Evolutionary conservation across 2,329 filamentous ascomycete species (phyloP).

Genomic region (Pseudogymnoascus sp.): DNA sequence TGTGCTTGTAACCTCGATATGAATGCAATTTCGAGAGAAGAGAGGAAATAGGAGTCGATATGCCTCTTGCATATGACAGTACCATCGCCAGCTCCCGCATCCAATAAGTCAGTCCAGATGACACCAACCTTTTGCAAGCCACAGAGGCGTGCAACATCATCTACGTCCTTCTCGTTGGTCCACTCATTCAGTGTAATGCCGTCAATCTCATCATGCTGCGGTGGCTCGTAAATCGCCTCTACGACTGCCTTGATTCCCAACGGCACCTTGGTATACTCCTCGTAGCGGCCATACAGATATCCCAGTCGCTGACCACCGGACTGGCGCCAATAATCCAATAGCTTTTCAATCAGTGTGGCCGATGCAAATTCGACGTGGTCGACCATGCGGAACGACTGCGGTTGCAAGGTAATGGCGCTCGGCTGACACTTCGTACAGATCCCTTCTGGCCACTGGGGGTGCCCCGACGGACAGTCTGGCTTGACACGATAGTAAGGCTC

Average conservation of each 20-base stretch:
- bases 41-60: slow-evolving; percentile 83
- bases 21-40: slow-evolving; percentile 86
- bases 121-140: slow-evolving; percentile 84
- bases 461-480: slow-evolving; percentile 82
- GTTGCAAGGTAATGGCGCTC: slow-evolving; percentile 89
- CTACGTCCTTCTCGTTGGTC: slow-evolving; percentile 74
- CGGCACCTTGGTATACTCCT: slow-evolving; percentile 86
- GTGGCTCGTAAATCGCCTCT: slow-evolving; percentile 94
- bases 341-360: slow-evolving; percentile 73
- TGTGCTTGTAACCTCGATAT: slow-evolving; percentile 80
- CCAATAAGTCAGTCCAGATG: slow-evolving; percentile 87
- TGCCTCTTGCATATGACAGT: slow-evolving; percentile 92
- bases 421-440: slow-evolving; percentile 98
- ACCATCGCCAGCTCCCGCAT: slow-evolving; percentile 72
- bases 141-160: slow-evolving; percentile 71
- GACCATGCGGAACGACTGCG: slow-evolving; percentile 91
- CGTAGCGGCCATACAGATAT: slow-evolving; percentile 83
- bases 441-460: slow-evolving; percentile 87
- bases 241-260: slow-evolving; percentile 92
- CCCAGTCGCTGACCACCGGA: slow-evolving; percentile 76
- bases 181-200: slow-evolving; percentile 79
- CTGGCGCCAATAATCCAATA: slow-evolving; percentile 85
- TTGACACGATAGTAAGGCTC: slow-evolving; percentile 91
- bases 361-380: slow-evolving; percentile 96
- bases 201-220: slow-evolving; percentile 81